Evolutionary conservation across 108 stramenopile species (phyloP).

Genomic region (Skeletonema grethae): DNA sequence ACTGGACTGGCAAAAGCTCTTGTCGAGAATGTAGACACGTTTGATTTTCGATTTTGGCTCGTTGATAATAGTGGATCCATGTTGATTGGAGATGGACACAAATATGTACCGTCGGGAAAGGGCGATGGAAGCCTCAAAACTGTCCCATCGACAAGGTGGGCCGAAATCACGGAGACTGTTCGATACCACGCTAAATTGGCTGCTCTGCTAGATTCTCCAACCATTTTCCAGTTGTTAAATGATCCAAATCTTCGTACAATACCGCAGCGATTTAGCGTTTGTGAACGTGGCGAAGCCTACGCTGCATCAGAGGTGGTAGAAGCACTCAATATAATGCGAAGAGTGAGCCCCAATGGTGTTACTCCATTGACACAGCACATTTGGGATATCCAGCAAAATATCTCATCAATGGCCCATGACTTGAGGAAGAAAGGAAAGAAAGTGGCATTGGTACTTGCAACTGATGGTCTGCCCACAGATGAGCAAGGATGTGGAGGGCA

Average conservation of each 20-base stretch:
- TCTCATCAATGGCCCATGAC: slow-evolving; percentile 35
- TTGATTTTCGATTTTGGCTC: slow-evolving; percentile 42
- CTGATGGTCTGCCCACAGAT: slow-evolving; percentile 62
- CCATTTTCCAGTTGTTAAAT: slow-evolving; percentile 68
- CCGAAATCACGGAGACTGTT: slow-evolving; percentile 66
- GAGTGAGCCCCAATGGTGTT: slow-evolving; percentile 52
- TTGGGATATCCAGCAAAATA: slow-evolving; percentile 43
- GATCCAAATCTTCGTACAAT: slow-evolving; percentile 38
- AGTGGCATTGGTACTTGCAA: slow-evolving; percentile 58
- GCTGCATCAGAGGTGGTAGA: slow-evolving; percentile 41
- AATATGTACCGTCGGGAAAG: slow-evolving; percentile 32
- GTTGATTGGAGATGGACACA: slow-evolving; percentile 64
- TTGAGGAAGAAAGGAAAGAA: slow-evolving; percentile 42
- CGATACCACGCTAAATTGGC: slow-evolving; percentile 72
- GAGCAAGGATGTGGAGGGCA: slow-evolving; percentile 36
- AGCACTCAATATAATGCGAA: slow-evolving; percentile 35
- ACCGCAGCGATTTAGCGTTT: slow-evolving; percentile 57
- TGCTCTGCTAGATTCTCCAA: slow-evolving; percentile 54
- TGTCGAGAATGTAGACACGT: slow-evolving; percentile 22
- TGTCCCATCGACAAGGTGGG: slow-evolving; percentile 62
- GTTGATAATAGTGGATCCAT: slow-evolving; percentile 63
- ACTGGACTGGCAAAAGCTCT: slow-evolving; percentile 45
- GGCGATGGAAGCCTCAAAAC: slow-evolving; percentile 24
- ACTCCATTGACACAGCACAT: slow-evolving; percentile 69
- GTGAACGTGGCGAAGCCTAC: slow-evolving; percentile 33